These are phyloP conservation scores for Penicillium cataractarum DNA, from an alignment of 495 filamentous ascomycete genomes.

Conservation along the genomic window DNA sequence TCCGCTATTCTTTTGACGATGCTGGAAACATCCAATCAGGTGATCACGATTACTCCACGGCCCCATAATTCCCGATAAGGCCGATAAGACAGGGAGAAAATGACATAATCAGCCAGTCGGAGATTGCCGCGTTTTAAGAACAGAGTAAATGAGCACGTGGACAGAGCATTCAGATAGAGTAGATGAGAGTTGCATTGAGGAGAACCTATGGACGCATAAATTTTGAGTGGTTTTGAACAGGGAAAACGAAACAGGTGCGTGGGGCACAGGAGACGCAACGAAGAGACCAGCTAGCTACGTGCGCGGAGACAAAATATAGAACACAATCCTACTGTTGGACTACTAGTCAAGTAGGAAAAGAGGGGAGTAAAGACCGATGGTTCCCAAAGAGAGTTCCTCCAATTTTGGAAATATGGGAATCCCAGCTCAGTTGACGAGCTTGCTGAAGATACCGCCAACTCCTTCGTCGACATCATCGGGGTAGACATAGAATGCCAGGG, in stretches of 20 bases:
- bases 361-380: background rate
- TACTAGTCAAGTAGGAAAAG: background rate
- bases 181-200: background rate
- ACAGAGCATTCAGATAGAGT: background rate
- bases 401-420: background rate
- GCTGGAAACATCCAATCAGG: background rate
- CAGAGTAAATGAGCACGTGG: background rate
- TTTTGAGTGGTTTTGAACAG: background rate
- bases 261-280: background rate
- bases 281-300: constrained; percentile 8
- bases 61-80: background rate
- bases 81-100: background rate
- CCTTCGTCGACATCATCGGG: constrained; percentile 59
- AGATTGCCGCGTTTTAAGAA: background rate
- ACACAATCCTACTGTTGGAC: background rate
- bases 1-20: background rate
- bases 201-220: constrained; percentile 6
- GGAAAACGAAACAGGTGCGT: background rate
- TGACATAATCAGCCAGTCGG: background rate
- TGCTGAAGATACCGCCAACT: constrained; percentile 17
- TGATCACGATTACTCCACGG: background rate
- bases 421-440: constrained; percentile 18
- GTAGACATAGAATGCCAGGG: constrained; percentile 86
- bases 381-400: background rate
- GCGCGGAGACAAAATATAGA: background rate